These are phyloP conservation scores for Rhodofomes roseus DNA, from an alignment of 1,284 basidiomycete genomes.

Conservation along the genomic window DNA sequence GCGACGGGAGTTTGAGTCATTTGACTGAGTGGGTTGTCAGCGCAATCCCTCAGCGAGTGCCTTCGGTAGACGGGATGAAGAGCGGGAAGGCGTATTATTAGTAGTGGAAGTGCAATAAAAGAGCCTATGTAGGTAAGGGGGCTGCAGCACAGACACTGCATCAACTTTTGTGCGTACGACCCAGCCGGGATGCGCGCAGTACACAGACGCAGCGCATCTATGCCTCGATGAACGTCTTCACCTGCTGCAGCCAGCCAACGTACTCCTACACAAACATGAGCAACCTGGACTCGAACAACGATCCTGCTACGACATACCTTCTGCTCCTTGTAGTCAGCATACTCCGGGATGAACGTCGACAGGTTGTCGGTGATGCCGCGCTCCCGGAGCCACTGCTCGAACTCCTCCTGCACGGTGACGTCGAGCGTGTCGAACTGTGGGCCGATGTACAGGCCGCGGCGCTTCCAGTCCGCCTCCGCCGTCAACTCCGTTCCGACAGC, in stretches of 20 bases:
- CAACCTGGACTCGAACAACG: background rate
- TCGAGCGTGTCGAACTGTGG: constrained; percentile 94
- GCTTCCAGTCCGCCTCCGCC: constrained; percentile 91
- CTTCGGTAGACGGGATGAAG: background rate
- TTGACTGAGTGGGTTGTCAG: background rate
- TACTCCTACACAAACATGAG: constrained; percentile 66
- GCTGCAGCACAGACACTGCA: background rate
- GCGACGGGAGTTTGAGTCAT: background rate
- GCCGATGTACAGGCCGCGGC: constrained; percentile 89
- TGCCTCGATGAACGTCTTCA: constrained; percentile 83
- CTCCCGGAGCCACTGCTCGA: constrained; percentile 81
- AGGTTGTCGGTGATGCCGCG: constrained; percentile 83
- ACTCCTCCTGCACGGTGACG: constrained; percentile 80
- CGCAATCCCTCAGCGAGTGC: no score
- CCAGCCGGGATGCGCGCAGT: background rate
- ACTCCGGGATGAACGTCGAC: constrained; percentile 82
- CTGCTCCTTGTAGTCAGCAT: constrained; percentile 88
- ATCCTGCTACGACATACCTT: constrained; percentile 32
- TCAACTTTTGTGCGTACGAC: background rate
- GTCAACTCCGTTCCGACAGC: constrained; percentile 76
- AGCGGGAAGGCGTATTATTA: background rate
- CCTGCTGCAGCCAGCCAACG: constrained; percentile 81
- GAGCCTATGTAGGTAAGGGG: background rate
- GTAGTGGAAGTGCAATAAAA: background rate
- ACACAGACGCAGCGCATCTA: constrained; percentile 5